Base-by-base conservation (phyloP, 345 rosid species). In the Sapria himalayana region DNA sequence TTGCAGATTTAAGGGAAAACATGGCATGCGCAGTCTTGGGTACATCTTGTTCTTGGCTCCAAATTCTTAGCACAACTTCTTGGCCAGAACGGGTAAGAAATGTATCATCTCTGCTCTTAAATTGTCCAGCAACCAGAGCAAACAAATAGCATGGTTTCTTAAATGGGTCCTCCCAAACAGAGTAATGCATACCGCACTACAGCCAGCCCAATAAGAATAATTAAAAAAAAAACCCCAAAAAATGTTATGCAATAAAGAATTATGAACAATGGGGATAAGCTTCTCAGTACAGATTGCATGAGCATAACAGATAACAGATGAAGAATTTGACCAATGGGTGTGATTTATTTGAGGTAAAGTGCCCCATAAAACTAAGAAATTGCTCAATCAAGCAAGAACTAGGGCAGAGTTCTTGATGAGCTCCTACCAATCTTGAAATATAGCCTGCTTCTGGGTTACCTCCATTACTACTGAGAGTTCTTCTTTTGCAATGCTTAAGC, bases 1-100 rank as follows among this genome's bases (percentile, higher is more conserved):
- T 91, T 25, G 99, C 77, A 7, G 93, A 95, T 59, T 84, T 91
- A 39, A 91, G 72, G 17, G 99, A 71, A 69, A 74, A 84, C 99
- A 91, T 91, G 40, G 95, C 99, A 61, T 84, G 95, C 20, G 70
- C 89, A 60, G 95, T 91, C 76, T 75, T 91, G 22, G 92, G 78
- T 41, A 91, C 36, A 41, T 91, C 95, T 64, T 84, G 75, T 15
- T 84, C 77, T 12, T 92, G 99, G 44, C 86, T 89, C 95, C 95
- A 89, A 61, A 89, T 89, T 62, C 74, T 72, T 34, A 84, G 70
- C 23, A 71, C 56, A 19, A 89, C 95, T 39, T 74, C 51, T 54
- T 79, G 76, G 61, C 95, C 95, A 49, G 93, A 79, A 9, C 72
- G 65, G 6, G 99, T 84, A 29, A 63, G 44, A 52, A 77, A 89